These are phyloP conservation scores for Centella asiatica DNA, from an alignment of 129 eudicot species.

Conservation along the genomic window DNA sequence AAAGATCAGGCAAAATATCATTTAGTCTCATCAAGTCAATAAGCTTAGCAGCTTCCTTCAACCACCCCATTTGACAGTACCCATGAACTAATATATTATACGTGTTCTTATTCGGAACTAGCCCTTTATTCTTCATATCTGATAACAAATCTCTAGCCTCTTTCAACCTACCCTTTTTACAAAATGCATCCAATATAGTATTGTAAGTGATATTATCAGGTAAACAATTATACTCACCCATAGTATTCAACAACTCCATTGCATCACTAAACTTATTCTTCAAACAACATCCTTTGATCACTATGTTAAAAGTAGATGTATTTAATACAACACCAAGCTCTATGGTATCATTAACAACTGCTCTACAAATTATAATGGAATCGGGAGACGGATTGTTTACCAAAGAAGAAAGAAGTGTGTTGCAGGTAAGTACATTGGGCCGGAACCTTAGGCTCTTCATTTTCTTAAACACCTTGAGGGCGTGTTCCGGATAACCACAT, in stretches of 20 bases:
- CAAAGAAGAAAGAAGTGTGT: conserved; percentile 53
- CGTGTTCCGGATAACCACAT: conserved; percentile 45
- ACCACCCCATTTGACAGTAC: conserved; percentile 65
- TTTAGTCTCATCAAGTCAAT: conserved; percentile 66
- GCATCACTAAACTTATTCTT: conserved; percentile 51
- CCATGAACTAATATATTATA: conserved; percentile 68
- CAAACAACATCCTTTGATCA: conserved; percentile 61
- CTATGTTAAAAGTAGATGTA: conserved; percentile 54
- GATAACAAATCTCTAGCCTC: conserved; percentile 48
- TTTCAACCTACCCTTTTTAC: conserved; percentile 53
- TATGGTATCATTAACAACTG: conserved; percentile 44
- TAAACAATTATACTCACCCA: conserved; percentile 42
- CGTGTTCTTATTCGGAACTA: conserved; percentile 56
- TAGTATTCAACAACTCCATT: conserved; percentile 35
- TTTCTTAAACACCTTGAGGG: conserved; percentile 48
- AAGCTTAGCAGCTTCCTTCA: conserved; percentile 53
- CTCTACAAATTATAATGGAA: conserved; percentile 32
- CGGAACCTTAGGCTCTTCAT: conserved; percentile 48
- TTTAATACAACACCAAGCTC: conserved; percentile 43
- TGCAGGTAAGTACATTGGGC: conserved; percentile 54
- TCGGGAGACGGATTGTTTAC: conserved; percentile 39
- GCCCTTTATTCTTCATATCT: conserved; percentile 59
- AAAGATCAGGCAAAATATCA: conserved; percentile 54
- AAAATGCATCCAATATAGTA: conserved; percentile 50
- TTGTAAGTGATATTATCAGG: conserved; percentile 86